Base-by-base conservation (phyloP, 176 grass and related monocot species). In the Zoysia japonica region DNA sequence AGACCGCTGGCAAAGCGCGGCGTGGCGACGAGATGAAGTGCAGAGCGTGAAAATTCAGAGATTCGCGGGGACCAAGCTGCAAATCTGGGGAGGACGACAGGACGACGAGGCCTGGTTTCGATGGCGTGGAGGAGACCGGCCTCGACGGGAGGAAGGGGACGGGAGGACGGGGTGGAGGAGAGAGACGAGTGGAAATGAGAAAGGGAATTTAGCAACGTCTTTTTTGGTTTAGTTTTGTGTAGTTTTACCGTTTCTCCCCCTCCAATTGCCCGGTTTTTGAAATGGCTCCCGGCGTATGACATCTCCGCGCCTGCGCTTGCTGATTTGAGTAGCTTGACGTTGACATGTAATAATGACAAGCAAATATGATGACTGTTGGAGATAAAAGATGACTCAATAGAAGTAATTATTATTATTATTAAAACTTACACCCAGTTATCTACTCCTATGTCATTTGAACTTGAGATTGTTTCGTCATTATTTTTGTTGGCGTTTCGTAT, bases 81-180 rank as follows among this genome's bases (percentile, higher is more conserved):
- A 73, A 89, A 85, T 85, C 50, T 52, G 73, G 62, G 69, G 40
- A 15, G n/a, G 41, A 45, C 17, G 0, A 14, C 54, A 5, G n/a
- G 19, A 14, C 42, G 72, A 61, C 72, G 72, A 41, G 60, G 17
- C 61, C 51, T 67, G 61, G 70, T 48, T 68, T 75, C 77, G 73
- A 49, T 67, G 40, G 75, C 61, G 75, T 50, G 80, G 63, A 80
- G 59, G 72, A 73, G 83, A 72, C 55, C 41, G 37, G 20, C 75
- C 75, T 60, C 61, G 75, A 78, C 65, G 67, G 44, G 28, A 28
- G 28, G 28, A 28, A 28, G 28, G 28, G 28, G 28, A 28, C 28
- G 28, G 28, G 50, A 79, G 41, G 73, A 51, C 17, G 70, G 69
- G 81, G 64, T 68, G 75, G 86, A 14, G 39, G 28, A 61, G 68